These are phyloP conservation scores for Pythium sp. DNA, from an alignment of 352 stramenopile genomes.

Conservation along the genomic window DNA sequence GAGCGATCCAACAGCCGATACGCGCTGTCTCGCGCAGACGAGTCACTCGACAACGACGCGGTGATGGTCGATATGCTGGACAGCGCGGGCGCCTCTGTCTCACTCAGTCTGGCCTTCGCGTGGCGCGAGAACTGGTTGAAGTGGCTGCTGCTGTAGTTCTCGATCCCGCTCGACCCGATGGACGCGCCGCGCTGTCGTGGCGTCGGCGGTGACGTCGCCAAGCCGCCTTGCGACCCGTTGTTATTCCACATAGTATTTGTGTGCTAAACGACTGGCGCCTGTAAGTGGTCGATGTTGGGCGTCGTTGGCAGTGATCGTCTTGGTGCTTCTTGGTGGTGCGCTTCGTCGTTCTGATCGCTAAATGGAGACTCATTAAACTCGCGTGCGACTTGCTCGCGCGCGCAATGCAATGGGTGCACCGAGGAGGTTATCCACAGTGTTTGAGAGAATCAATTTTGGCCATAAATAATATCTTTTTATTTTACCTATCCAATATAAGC, in stretches of 20 bases:
- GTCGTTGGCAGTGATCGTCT: not conserved
- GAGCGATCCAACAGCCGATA: constrained; percentile 2
- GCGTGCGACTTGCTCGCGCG: not conserved
- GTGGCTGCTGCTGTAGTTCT: constrained; percentile 11
- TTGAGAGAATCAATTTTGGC: not conserved
- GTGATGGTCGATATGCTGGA: constrained; percentile 2
- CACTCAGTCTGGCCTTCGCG: constrained; percentile 16
- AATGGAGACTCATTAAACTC: not conserved
- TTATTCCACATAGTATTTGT: constrained; percentile 1
- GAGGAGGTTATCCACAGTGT: not conserved
- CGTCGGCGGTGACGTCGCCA: constrained; percentile 8
- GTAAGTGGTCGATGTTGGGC: not conserved
- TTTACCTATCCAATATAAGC: not conserved
- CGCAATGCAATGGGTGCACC: not conserved
- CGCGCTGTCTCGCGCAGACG: not conserved
- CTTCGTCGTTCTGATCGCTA: not conserved
- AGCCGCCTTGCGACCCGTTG: not conserved
- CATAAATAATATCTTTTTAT: not conserved
- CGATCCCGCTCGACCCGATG: constrained; percentile 18
- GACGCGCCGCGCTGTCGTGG: constrained; percentile 16
- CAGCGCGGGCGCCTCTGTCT: constrained; percentile 1
- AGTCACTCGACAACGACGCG: constrained; percentile 1
- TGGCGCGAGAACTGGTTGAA: constrained; percentile 17
- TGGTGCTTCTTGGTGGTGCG: not conserved
- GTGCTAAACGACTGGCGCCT: not conserved